A percentile compares a stretch with the other conserved stretches of the same genome.
These are phyloP conservation scores for Boechera stricta DNA, from an alignment of 345 rosid species.

Conservation along the genomic window DNA sequence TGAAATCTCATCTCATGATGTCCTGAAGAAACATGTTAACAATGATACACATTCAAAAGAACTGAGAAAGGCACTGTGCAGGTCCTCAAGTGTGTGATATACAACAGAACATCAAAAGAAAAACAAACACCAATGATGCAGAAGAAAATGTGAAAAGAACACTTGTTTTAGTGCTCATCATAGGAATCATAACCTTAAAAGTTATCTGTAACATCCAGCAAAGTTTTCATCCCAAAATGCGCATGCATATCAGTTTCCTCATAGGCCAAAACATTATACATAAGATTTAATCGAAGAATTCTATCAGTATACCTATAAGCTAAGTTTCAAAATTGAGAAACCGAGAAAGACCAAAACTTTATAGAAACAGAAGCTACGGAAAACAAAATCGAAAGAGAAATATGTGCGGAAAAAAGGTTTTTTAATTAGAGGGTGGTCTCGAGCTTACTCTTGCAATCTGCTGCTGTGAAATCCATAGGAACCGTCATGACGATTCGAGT, in stretches of 20 bases:
- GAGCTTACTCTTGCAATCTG: conserved; percentile 60
- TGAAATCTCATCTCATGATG: neutral
- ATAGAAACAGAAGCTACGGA: neutral
- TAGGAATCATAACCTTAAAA: conserved; percentile 1
- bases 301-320: conserved; percentile 15
- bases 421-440: neutral
- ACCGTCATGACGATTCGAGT: conserved; percentile 65
- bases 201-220: neutral
- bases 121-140: conserved; percentile 6
- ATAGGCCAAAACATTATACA: neutral
- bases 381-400: conserved; percentile 6
- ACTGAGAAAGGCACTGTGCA: neutral
- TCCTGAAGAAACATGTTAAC: neutral
- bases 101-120: conserved; percentile 6
- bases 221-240: conserved; percentile 22
- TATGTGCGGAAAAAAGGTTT: neutral
- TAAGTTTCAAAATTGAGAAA: conserved; percentile 16
- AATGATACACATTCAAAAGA: conserved; percentile 16
- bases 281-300: neutral
- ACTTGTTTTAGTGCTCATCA: neutral
- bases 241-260: neutral
- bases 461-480: conserved; percentile 52
- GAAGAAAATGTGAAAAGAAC: neutral
- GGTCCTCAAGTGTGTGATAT: neutral
- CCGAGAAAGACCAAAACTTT: conserved; percentile 18